Evolutionary conservation across 2,329 filamentous ascomycete genomes (phyloP).

Genomic region (Dactylellina parvicollis): DNA sequence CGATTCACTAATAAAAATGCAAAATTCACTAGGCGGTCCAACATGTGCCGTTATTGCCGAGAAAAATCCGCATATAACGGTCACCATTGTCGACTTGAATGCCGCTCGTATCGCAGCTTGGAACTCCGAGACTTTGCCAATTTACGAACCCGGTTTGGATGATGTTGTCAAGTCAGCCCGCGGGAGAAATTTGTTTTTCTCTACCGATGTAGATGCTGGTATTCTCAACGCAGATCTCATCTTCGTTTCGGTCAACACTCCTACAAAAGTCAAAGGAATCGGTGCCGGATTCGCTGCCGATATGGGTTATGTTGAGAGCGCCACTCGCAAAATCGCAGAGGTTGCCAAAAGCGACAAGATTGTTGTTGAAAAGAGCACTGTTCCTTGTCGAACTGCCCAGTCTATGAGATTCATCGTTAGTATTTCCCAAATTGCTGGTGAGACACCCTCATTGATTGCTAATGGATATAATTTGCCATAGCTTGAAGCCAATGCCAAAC

Average conservation of each 20-base stretch:
- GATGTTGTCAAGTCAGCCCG: slow-evolving; percentile 71
- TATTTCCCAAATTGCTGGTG: slow-evolving; percentile 18
- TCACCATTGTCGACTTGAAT: slow-evolving; percentile 80
- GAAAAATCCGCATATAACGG: slow-evolving; percentile 75
- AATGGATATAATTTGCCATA: slow-evolving; percentile 6
- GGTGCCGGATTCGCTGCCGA: slow-evolving; percentile 78
- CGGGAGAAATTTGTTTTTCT: slow-evolving; percentile 76
- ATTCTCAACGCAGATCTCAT: slow-evolving; percentile 77
- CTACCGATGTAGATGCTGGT: slow-evolving; percentile 70
- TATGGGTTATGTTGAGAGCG: slow-evolving; percentile 76
- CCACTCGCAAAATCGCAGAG: slow-evolving; percentile 73
- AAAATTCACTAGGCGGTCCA: slow-evolving; percentile 69
- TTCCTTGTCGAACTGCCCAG: slow-evolving; percentile 78
- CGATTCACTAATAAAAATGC: background rate
- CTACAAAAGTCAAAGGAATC: slow-evolving; percentile 75
- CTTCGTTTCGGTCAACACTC: slow-evolving; percentile 80
- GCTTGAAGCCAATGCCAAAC: slow-evolving; percentile 64
- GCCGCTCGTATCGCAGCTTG: slow-evolving; percentile 73
- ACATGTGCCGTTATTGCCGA: slow-evolving; percentile 79
- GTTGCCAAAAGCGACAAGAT: slow-evolving; percentile 74
- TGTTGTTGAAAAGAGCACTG: slow-evolving; percentile 83
- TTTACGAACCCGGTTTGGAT: slow-evolving; percentile 77
- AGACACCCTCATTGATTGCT: slow-evolving; percentile 26
- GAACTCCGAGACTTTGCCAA: slow-evolving; percentile 78
- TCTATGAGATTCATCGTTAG: slow-evolving; percentile 74